Conservation (phyloP, 202 grass and related monocot genomes). For the Brachypodium distachyon region DNA sequence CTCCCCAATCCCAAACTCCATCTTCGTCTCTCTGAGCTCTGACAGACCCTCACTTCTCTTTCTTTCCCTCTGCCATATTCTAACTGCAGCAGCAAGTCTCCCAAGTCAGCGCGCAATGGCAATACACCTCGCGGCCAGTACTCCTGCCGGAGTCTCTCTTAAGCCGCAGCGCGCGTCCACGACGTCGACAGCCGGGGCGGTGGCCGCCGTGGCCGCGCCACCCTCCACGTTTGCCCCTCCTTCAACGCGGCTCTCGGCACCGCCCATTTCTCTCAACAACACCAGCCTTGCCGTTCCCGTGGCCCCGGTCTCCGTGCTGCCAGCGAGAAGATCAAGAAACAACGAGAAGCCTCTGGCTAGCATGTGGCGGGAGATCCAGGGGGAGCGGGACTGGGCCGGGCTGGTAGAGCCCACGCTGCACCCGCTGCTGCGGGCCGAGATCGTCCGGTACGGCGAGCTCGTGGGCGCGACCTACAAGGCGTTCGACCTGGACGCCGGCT, state of each 20-base stretch:
- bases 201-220: slow-evolving; percentile 10
- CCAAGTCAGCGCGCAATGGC: background rate
- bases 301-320: background rate
- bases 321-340: background rate
- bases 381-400: slow-evolving; percentile 37
- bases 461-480: slow-evolving; percentile 70
- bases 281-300: background rate
- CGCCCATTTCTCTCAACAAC: background rate
- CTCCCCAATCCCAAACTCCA: background rate
- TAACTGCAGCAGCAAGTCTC: background rate
- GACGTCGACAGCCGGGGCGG: background rate
- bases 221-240: slow-evolving; percentile 16
- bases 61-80: background rate
- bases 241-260: slow-evolving; percentile 1
- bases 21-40: background rate
- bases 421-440: slow-evolving; percentile 54
- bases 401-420: slow-evolving; percentile 56
- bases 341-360: background rate
- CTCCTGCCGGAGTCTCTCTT: background rate
- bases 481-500: slow-evolving; percentile 56
- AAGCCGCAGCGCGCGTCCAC: background rate
- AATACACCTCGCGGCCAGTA: slow-evolving; percentile 18
- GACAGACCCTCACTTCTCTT: background rate
- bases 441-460: slow-evolving; percentile 75
- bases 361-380: slow-evolving; percentile 75